phyloP scores from a whole-genome alignment of 2,329 filamentous ascomycete genomes.

The Alternaria panax region DNA sequence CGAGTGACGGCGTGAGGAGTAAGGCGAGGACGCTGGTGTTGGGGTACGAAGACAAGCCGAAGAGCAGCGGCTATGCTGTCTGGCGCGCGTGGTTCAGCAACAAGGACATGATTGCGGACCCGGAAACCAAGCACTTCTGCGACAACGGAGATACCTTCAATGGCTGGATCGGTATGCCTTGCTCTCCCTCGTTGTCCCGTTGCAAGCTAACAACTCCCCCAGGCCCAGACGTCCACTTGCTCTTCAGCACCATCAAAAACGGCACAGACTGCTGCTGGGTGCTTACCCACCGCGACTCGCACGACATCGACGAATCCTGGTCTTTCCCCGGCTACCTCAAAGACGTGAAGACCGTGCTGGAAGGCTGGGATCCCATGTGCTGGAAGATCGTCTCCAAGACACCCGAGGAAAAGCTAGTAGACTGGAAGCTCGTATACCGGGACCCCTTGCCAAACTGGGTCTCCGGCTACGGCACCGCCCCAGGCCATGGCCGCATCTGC shows the following conservation, averaged over 20 bases:
- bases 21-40: conserved; percentile 61
- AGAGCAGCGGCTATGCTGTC: conserved; percentile 62
- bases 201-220: not conserved
- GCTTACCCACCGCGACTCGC: conserved; percentile 45
- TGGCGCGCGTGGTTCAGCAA: conserved; percentile 58
- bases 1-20: conserved; percentile 62
- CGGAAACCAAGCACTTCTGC: conserved; percentile 48
- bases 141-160: conserved; percentile 50
- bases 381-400: conserved; percentile 48
- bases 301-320: conserved; percentile 48
- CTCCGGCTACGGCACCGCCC: conserved; percentile 52
- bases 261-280: conserved; percentile 50
- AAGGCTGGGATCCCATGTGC: conserved; percentile 46
- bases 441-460: conserved; percentile 63
- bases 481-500: conserved; percentile 53
- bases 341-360: conserved; percentile 43
- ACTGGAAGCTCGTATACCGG: conserved; percentile 64
- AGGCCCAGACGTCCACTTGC: conserved; percentile 50
- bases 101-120: conserved; percentile 50
- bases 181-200: not conserved
- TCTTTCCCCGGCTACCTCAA: conserved; percentile 45
- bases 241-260: conserved; percentile 48
- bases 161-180: conserved; percentile 45
- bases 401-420: conserved; percentile 51
- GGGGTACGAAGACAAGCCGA: conserved; percentile 61